Evolutionary conservation across 352 stramenopile genomes (phyloP), one percentile per base, ranked within the genome.

Genomic region (Phytopythium delawarense): DNA sequence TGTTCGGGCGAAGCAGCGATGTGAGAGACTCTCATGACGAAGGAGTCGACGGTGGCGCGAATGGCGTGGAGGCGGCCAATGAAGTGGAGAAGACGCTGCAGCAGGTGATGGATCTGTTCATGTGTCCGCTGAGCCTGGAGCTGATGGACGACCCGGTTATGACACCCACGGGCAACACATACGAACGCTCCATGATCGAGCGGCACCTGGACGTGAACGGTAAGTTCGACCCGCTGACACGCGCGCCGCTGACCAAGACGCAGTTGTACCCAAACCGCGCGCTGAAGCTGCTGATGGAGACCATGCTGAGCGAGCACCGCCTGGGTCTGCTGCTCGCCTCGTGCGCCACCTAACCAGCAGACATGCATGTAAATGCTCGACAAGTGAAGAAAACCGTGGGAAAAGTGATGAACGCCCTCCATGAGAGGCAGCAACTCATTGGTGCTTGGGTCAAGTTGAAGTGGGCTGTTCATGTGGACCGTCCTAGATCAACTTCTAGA

Each of bases 131-230:
- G 64, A 92, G 82, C 48, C 71, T 92, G 28, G 82, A 92, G 59
- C 48, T 86, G n/a, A 92, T 92, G 82, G 70, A 88, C 37, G 79
- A 92, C 52, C 82, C 82, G 1, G 82, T 92, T 4, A 89, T 84
- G 46, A 89, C 80, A 4, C 79, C 82, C 4, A 82, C 82, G 20
- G 82, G 82, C n/a, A 81, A 88, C 62, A 87, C 82, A 46, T 92
- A 89, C 62, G 82, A 92, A 42, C 82, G 82, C 37, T 75, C 79
- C 2, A 89, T 92, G 82, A 92, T 92, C 42, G 80, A 92, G 53
- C 74, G 78, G 25, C 82, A 92, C 53, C 64, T 92, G 13, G 75
- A 81, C 42, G 70, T 88, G 8, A 92, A 92, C 61, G 82, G 82
- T 54, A 76, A 82, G 30, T 92, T 89, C 46, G 82, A 92, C 62